phyloP scores from a whole-genome alignment of 352 stramenopile species.

The Phytophthora sojae region DNA sequence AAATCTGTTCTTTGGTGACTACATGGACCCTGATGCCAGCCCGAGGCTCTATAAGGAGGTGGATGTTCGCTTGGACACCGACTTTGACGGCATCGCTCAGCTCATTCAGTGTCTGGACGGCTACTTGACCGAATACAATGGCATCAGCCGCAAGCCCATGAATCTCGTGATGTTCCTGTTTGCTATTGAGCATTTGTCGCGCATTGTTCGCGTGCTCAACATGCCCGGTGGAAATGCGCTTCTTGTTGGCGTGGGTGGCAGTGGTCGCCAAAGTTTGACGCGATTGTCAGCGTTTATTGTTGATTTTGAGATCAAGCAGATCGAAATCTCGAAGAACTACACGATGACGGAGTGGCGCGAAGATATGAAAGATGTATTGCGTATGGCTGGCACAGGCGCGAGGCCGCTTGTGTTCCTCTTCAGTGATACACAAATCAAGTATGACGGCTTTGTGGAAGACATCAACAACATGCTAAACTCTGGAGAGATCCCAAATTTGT shows the following conservation, averaged over 20 bases:
- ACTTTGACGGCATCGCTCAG: slow-evolving; percentile 81
- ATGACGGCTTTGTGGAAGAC: slow-evolving; percentile 96
- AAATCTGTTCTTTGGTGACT: slow-evolving; percentile 95
- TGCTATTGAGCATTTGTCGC: slow-evolving; percentile 94
- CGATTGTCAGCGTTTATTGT: slow-evolving; percentile 93
- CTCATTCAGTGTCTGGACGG: slow-evolving; percentile 90
- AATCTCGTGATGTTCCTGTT: slow-evolving; percentile 97
- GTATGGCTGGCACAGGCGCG: slow-evolving; percentile 85
- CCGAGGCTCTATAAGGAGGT: slow-evolving; percentile 86
- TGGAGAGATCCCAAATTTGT: slow-evolving; percentile 96
- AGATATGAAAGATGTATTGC: slow-evolving; percentile 95
- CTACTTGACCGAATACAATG: slow-evolving; percentile 94
- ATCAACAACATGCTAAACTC: slow-evolving; percentile 98
- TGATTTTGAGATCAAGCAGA: slow-evolving; percentile 93
- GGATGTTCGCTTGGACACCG: slow-evolving; percentile 66
- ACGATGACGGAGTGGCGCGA: slow-evolving; percentile 94
- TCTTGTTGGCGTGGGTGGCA: slow-evolving; percentile 94
- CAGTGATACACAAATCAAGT: slow-evolving; percentile 96
- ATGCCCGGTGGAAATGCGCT: slow-evolving; percentile 95
- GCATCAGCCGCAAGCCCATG: slow-evolving; percentile 94
- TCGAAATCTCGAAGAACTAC: slow-evolving; percentile 97
- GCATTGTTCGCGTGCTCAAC: slow-evolving; percentile 93
- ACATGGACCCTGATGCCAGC: slow-evolving; percentile 81
- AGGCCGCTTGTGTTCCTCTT: slow-evolving; percentile 94
- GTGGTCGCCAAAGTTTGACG: slow-evolving; percentile 93